Conservation (phyloP, 768 basidiomycete species). For the Cubamyces lactineus region DNA sequence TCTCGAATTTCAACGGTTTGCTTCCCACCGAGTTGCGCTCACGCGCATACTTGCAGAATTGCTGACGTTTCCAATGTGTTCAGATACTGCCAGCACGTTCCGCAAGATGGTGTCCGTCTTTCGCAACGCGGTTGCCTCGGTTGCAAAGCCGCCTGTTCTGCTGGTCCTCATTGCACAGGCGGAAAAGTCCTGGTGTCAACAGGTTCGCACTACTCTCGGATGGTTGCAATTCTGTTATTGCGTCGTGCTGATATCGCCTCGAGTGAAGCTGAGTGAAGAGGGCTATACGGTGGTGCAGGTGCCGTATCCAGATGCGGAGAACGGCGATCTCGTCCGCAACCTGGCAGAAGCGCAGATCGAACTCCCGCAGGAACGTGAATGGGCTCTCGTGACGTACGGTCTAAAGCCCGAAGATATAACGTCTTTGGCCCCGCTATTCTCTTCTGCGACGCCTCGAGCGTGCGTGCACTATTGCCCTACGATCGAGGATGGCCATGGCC, state of each 20-base stretch:
- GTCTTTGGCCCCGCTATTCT: slow-evolving; percentile 1
- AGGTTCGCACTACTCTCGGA: slow-evolving; percentile 30
- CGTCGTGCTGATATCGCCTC: background rate
- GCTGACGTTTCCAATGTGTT: background rate
- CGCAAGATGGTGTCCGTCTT: slow-evolving; percentile 15
- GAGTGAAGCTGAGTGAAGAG: slow-evolving; percentile 41
- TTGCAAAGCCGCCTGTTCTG: slow-evolving; percentile 36
- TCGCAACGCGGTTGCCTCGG: slow-evolving; percentile 36
- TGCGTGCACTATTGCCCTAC: slow-evolving; percentile 42
- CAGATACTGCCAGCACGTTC: background rate
- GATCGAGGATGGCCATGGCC: slow-evolving; percentile 29
- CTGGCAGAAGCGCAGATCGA: slow-evolving; percentile 22
- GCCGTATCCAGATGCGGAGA: slow-evolving; percentile 28
- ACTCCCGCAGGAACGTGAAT: slow-evolving; percentile 3
- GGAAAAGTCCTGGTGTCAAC: slow-evolving; percentile 42
- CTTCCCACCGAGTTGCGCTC: slow-evolving; percentile 9
- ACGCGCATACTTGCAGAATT: background rate
- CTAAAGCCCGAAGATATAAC: background rate
- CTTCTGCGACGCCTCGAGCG: slow-evolving; percentile 30
- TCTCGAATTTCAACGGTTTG: background rate
- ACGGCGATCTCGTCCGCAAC: slow-evolving; percentile 24
- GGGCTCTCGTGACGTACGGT: slow-evolving; percentile 27
- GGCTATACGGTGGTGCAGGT: slow-evolving; percentile 43
- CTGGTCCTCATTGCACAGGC: slow-evolving; percentile 36
- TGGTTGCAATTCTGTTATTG: background rate